phyloP scores from a whole-genome alignment of 352 stramenopile genomes.

The Globisporangium orthogonon region DNA sequence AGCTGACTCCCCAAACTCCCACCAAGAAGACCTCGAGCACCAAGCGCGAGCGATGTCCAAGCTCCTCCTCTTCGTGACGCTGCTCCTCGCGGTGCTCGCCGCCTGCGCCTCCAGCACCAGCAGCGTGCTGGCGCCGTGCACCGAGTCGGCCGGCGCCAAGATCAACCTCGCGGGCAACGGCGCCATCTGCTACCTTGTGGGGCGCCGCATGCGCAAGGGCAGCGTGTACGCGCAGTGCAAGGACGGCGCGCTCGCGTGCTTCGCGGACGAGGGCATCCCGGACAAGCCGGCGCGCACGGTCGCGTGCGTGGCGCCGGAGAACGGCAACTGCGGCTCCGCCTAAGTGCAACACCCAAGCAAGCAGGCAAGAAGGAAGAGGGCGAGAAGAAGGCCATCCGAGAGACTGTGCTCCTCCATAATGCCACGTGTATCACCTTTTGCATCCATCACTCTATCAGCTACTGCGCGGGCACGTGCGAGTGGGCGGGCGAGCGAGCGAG shows the following conservation, averaged over 20 bases:
- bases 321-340: conserved; percentile 22
- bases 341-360: too few relatives aligned
- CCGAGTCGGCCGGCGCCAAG: conserved; percentile 18
- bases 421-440: background rate
- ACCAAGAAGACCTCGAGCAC: too few relatives aligned
- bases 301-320: conserved; percentile 23
- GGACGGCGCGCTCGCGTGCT: conserved; percentile 30
- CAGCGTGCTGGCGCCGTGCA: conserved; percentile 17
- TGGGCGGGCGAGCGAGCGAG: too few relatives aligned
- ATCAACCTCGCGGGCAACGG: conserved; percentile 32
- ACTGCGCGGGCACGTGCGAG: too few relatives aligned
- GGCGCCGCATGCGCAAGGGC: conserved; percentile 27
- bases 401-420: background rate
- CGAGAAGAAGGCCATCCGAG: too few relatives aligned
- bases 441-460: too few relatives aligned
- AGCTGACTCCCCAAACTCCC: too few relatives aligned
- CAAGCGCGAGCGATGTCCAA: too few relatives aligned
- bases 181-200: conserved; percentile 41
- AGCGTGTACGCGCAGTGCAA: conserved; percentile 35
- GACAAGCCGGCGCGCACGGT: conserved; percentile 25
- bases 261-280: conserved; percentile 32
- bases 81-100: conserved; percentile 1
- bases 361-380: background rate
- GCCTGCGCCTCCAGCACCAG: background rate
- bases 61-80: background rate